Evolutionary conservation across 345 rosid genomes (phyloP).

Genomic region (Linum usitatissimum): DNA sequence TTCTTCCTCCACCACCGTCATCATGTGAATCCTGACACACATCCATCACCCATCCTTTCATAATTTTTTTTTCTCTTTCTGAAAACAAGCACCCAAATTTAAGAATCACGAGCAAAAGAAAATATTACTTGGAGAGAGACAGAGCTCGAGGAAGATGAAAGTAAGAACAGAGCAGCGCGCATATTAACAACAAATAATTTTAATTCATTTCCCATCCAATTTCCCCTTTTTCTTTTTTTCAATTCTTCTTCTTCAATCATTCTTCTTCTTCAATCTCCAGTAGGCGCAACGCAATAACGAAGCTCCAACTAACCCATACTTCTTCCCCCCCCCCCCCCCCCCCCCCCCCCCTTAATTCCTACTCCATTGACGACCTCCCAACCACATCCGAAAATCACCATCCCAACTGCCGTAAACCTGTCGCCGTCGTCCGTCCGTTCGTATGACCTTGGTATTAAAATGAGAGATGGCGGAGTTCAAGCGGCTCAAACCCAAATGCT

Average conservation of each 20-base stretch:
- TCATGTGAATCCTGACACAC: slow-evolving; percentile 19
- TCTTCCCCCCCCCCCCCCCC: slow-evolving; percentile 32
- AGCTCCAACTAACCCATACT: slow-evolving; percentile 36
- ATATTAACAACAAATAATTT: background rate
- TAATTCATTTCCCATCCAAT: background rate
- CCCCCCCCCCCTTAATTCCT: slow-evolving; percentile 46
- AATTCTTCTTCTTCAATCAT: background rate
- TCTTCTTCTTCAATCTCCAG: background rate
- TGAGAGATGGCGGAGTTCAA: slow-evolving; percentile 34
- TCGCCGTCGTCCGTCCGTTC: slow-evolving; percentile 4
- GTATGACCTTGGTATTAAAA: slow-evolving; percentile 15
- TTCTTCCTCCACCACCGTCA: slow-evolving; percentile 20
- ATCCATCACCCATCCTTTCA: background rate
- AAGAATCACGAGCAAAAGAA: background rate
- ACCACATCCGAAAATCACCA: slow-evolving; percentile 42
- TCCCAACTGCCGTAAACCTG: slow-evolving; percentile 23
- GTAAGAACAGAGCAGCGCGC: background rate
- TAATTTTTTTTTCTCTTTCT: background rate
- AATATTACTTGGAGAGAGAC: background rate
- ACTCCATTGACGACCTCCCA: slow-evolving; percentile 25
- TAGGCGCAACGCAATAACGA: slow-evolving; percentile 25
- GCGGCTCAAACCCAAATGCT: slow-evolving; percentile 31
- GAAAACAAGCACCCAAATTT: background rate
- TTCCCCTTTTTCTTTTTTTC: background rate
- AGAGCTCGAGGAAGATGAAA: too few species aligned